A percentile compares a stretch with the other conserved stretches of the same genome.
phyloP scores from a whole-genome alignment of 495 filamentous ascomycete species.

The Lasiosphaeria miniovina region DNA sequence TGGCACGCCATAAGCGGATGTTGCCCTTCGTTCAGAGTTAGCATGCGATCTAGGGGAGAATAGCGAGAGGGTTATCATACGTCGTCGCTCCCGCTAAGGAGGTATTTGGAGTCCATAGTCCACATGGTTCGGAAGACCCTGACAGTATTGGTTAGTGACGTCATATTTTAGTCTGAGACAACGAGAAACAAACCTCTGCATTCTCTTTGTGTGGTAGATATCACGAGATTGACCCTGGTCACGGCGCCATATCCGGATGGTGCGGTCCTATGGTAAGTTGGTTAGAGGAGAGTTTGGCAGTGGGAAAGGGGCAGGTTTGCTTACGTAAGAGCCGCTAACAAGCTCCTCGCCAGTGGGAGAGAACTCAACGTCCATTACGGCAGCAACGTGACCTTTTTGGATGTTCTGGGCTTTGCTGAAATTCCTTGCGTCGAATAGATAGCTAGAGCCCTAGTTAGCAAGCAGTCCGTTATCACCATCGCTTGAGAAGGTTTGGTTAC shows the following conservation, averaged over 20 bases:
- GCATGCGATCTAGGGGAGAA: neutral
- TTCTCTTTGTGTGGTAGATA: conserved; percentile 95
- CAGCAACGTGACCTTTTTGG: conserved; percentile 92
- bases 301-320: conserved; percentile 58
- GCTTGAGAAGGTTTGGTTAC: conserved; percentile 20
- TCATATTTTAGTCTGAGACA: neutral
- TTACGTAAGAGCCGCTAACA: conserved; percentile 84
- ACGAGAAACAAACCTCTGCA: conserved; percentile 58
- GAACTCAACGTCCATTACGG: conserved; percentile 96
- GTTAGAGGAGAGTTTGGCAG: conserved; percentile 48
- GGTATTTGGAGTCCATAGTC: conserved; percentile 83
- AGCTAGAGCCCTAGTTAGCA: conserved; percentile 20
- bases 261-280: conserved; percentile 21
- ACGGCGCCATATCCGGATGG: conserved; percentile 70
- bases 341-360: conserved; percentile 92
- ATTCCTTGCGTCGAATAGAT: conserved; percentile 36
- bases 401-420: conserved; percentile 67
- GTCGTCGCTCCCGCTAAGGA: conserved; percentile 85
- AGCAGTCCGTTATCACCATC: neutral
- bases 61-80: conserved; percentile 9
- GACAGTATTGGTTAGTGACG: neutral
- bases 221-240: conserved; percentile 81
- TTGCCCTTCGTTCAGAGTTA: conserved; percentile 55
- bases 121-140: conserved; percentile 70
- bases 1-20: conserved; percentile 83